Conservation (phyloP, 1,284 basidiomycete species). For the Malassezia dermatis region DNA sequence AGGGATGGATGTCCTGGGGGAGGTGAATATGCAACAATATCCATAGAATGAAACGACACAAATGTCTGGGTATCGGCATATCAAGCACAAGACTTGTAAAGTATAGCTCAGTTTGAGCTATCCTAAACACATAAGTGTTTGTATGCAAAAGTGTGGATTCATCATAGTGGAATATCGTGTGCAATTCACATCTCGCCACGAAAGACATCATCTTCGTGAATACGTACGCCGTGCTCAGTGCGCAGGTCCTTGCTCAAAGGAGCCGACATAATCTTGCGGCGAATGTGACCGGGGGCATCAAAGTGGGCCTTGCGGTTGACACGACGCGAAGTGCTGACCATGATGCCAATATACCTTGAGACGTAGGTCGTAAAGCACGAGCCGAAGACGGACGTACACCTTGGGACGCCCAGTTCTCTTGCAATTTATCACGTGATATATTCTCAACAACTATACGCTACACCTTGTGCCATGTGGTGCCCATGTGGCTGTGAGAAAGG, state of each 20-base stretch:
- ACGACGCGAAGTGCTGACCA: constrained; percentile 41
- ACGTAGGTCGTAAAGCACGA: constrained; percentile 17
- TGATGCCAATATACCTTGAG: constrained; percentile 26
- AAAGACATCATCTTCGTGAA: not conserved
- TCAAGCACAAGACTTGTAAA: not conserved
- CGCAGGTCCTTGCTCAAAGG: constrained; percentile 91
- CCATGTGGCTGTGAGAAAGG: not conserved
- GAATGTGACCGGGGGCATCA: constrained; percentile 51
- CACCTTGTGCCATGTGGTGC: not conserved
- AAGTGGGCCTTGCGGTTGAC: constrained; percentile 43
- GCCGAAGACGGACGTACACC: constrained; percentile 1
- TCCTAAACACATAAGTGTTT: not conserved
- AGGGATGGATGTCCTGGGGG: not conserved
- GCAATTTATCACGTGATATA: constrained; percentile 15
- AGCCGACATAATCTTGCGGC: constrained; percentile 96
- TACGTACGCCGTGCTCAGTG: constrained; percentile 75
- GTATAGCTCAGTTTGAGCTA: not conserved
- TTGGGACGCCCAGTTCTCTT: not conserved
- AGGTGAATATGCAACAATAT: not conserved
- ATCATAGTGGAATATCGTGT: not conserved
- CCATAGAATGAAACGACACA: not conserved
- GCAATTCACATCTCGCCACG: not conserved
- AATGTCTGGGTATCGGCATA: not conserved
- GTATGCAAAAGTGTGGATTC: not conserved
- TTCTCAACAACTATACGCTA: constrained; percentile 8